Conservation (phyloP, 1,139 yeast species). For the Barnettozyma hawaiiensis region DNA sequence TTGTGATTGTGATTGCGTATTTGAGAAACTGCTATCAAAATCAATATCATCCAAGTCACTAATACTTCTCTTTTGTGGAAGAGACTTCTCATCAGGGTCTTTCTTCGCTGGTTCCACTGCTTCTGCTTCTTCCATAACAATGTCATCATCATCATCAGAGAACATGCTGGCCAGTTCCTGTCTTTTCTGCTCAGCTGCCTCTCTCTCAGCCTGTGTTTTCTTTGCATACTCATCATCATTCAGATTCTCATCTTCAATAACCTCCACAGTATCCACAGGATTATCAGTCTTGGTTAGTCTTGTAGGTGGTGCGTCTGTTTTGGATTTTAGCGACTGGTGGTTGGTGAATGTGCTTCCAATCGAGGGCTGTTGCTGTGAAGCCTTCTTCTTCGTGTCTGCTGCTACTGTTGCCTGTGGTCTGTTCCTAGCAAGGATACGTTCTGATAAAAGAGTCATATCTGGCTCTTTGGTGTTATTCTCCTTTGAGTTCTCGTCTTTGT, state of each 20-base stretch:
- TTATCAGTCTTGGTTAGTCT: constrained; percentile 14
- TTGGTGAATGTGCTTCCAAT: constrained; percentile 13
- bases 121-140: too few relatives aligned
- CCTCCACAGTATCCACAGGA: constrained; percentile 6
- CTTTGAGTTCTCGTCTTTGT: not conserved
- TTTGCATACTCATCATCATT: constrained; percentile 15
- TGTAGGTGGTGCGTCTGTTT: not conserved
- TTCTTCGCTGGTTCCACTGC: constrained; percentile 1
- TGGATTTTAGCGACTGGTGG: not conserved
- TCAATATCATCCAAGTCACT: constrained; percentile 7
- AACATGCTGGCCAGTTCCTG: constrained; percentile 28
- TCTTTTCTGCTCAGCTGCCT: constrained; percentile 14
- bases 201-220: constrained; percentile 10
- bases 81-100: not conserved
- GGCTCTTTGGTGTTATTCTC: constrained; percentile 13
- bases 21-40: constrained; percentile 10
- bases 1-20: constrained; percentile 12
- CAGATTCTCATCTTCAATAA: constrained; percentile 15
- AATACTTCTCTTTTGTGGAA: constrained; percentile 3
- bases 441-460: constrained; percentile 19
- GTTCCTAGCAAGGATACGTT: constrained; percentile 16
- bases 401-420: constrained; percentile 2
- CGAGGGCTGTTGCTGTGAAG: constrained; percentile 16
- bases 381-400: constrained; percentile 9
- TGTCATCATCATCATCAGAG: constrained; percentile 27